Evolutionary conservation across 805 yeast genomes (phyloP), one percentile per base, ranked within the genome.

Genomic region (Zygoascus ofunaensis): DNA sequence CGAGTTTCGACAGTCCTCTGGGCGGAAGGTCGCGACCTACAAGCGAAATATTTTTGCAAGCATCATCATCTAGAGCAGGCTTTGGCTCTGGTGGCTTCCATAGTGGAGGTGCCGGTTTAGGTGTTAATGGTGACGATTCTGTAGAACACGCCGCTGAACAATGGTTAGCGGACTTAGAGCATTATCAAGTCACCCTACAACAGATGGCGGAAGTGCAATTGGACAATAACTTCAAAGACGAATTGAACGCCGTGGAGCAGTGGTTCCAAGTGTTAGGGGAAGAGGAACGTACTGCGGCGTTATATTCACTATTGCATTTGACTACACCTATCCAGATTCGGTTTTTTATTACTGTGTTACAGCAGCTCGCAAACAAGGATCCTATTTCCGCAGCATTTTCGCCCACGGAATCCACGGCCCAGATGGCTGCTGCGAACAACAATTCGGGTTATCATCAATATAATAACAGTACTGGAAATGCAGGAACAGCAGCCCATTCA

Each of bases 201-300:
- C 55, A 59, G 40, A 54, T 61, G 54, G 58, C 64, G 19, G 50
- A 60, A 23, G 59, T 55, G 23, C 44, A 51, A 14, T 48, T 58
- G 37, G 63, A 59, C 44, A 48, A 45, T 37, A 49, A 55, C 42
- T 63, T 63, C 52, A 55, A 55, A 39, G 58, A 60, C 23, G 68
- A 65, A 48, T 56, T 65, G 23, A 44, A 49, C 37, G 59, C 64
- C 28, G 55, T 66, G 45, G 70, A 63, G 50, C 56, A 58, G 42
- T 68, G 72, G 72, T 68, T 64, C 51, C 59, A 62, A 34, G 57
- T 59, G 28, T 58, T 68, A 26, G 53, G 57, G 39, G 58, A 58
- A 28, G 57, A 57, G 21, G 72, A 68, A 49, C 63, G 69, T 32
- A 56, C 66, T 5, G 62, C 68, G 24, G 58, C 71, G 7, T 49